These are phyloP conservation scores for Mucor irregularis DNA, from an alignment of 371 early-diverging fungal species.

Conservation along the genomic window DNA sequence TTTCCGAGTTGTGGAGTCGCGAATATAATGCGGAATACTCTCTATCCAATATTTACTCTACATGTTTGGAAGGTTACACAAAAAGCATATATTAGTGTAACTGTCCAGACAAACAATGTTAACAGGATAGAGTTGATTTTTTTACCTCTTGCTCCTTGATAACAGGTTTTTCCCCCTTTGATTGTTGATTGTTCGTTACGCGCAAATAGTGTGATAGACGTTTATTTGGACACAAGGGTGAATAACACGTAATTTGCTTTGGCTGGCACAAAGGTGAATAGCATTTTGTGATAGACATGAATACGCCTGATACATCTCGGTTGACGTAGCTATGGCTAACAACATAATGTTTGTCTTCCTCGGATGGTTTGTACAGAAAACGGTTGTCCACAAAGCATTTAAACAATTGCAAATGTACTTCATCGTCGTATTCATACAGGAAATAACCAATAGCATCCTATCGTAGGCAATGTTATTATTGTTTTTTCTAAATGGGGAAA, in stretches of 20 bases:
- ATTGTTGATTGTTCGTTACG: background rate
- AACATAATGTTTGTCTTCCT: background rate
- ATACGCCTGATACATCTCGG: slow-evolving; percentile 17
- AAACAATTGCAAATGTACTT: slow-evolving; percentile 21
- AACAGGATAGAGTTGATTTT: background rate
- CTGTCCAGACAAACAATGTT: background rate
- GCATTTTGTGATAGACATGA: slow-evolving; percentile 31
- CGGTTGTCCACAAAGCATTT: slow-evolving; percentile 21
- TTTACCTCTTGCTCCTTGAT: background rate
- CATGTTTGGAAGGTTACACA: background rate
- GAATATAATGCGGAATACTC: slow-evolving; percentile 21
- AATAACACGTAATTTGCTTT: slow-evolving; percentile 24
- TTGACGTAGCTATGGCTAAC: slow-evolving; percentile 2
- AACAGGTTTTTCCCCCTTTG: background rate
- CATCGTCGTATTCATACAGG: slow-evolving; percentile 20
- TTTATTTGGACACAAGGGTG: slow-evolving; percentile 36
- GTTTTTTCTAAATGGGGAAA: slow-evolving; percentile 7
- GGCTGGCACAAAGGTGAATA: slow-evolving; percentile 32
- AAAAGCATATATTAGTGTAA: background rate
- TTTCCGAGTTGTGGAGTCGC: slow-evolving; percentile 11
- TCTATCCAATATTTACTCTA: slow-evolving; percentile 20
- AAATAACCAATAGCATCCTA: slow-evolving; percentile 31
- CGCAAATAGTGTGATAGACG: slow-evolving; percentile 8
- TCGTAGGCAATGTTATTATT: slow-evolving; percentile 6
- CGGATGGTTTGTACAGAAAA: background rate